Base-by-base conservation (phyloP, 2,329 filamentous ascomycete species). In the Sporothrix sp. region DNA sequence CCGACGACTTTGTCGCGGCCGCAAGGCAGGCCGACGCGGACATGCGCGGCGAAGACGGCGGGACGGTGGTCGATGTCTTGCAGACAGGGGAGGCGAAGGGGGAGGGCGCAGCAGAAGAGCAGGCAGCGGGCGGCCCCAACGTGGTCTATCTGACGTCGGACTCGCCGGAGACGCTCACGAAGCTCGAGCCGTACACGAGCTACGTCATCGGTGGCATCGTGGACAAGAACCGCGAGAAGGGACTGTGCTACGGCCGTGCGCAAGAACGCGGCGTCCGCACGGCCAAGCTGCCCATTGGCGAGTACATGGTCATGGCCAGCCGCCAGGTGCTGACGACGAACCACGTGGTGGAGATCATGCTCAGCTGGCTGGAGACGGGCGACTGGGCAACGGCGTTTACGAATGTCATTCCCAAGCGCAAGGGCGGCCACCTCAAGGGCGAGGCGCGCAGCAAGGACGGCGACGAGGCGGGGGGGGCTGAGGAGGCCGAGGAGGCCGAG, bases 321-420 rank as follows among this genome's bases (percentile, higher is more conserved):
- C 80, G 93, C 28, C 81, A 84, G 59, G 87, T 98, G 4, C 71
- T 98, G 52, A 84, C 91, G 3, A 96, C 91, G 7, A 98, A 97
- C 63, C 93, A 98, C 62, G 93, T 98, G 1, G 79, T 93, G 42
- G 91, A 97, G 68, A 97, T 98, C 56, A 95, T 98, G 87, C 70
- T 95, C 40, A 82, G 81, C 57, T 98, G 90, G 89, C 67, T 98
- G 50, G 88, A 96, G 66, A 80, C 79, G 44, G 87, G 86, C 2
- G 85, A 97, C 64, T 98, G 93, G 93, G 90, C 84, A 1, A 74
- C 85, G 62, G 90, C 93, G 0, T 98, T 98, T 64, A 69, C 90
- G 67, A 75, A 79, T 46, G 88, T 94, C 3, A 90, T 98, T 58
- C 93, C 93, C 0, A 89, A 88, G 67, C 74, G 93, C 55, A 98